Evolutionary conservation across 176 grass and related monocot genomes (phyloP), one percentile per base, ranked within the genome.

Genomic region (Pontederia crassipes): DNA sequence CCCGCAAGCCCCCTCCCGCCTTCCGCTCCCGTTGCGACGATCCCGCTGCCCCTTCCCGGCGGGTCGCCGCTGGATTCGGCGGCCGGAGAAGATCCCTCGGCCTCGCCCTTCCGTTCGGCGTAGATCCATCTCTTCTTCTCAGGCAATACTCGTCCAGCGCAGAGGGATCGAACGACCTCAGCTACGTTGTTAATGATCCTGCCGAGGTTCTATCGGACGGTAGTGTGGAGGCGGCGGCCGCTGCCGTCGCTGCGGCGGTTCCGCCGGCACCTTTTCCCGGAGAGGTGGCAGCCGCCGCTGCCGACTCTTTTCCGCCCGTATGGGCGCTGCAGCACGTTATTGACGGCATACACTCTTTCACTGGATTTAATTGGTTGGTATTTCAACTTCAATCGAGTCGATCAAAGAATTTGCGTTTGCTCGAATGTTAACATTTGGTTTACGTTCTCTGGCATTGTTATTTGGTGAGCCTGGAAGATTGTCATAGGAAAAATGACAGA

Each of bases 301-400:
- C 68, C 0, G 93, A 89, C 57, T 83, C 81, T 2, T 92, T 81
- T 58, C 17, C 74, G 46, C 93, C 84, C 9, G 84, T 98, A 10
- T 84, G 84, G 1, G 87, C 74, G 10, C 93, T 98, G 52, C 93
- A 98, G 87, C 79, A 92, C 71, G 4, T 98, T 13, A 92, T 98
- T 20, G 93, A 98, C 16, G 24, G 56, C 1, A 7, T 98, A 28
- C 93, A 98, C 75, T 74, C 77, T 24, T 79, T 86, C 62, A 98
- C 79, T 11, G 93, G 87, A 9, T 55, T 91, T 11, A 98, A 98
- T 57, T 98, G 93, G 93, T 90, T 75, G 46, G 83, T 52, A 46
- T 49, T 65, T 69, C 12, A 8, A 18, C 15, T 48, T 64, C 18
- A 8, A 4, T 48, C 12, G 35, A 24, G 46, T 2, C 7, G 46